A percentile compares a stretch with the other conserved stretches of the same genome.
Conservation (phyloP, 2,329 filamentous ascomycete genomes). For the Alternaria metachromatica region DNA sequence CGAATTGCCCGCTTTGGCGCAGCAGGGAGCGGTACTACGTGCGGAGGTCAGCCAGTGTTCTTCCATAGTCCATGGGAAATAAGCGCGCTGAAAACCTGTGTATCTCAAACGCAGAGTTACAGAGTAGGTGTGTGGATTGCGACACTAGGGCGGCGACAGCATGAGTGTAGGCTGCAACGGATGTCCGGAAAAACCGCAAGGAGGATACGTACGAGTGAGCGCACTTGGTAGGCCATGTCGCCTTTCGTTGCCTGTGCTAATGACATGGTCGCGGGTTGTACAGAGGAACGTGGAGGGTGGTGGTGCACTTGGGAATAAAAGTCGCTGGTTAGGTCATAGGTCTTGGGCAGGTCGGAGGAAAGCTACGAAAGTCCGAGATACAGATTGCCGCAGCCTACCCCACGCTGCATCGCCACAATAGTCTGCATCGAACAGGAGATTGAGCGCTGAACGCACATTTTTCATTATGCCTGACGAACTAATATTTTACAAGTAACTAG, state of each 20-base stretch:
- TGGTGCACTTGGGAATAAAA: slow-evolving; percentile 44
- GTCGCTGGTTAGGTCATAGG: slow-evolving; percentile 44
- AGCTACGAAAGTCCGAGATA: slow-evolving; percentile 39
- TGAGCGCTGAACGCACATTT: not conserved
- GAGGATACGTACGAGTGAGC: slow-evolving; percentile 46
- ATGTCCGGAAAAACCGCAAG: not conserved
- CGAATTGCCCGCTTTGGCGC: slow-evolving; percentile 84
- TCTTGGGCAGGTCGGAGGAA: slow-evolving; percentile 32
- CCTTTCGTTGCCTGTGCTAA: slow-evolving; percentile 44
- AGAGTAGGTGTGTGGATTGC: not conserved
- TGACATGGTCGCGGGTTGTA: slow-evolving; percentile 36
- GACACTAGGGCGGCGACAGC: not conserved
- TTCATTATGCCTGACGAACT: not conserved
- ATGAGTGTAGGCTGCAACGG: not conserved
- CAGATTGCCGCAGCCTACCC: not conserved
- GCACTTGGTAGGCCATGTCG: slow-evolving; percentile 49
- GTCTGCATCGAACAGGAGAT: not conserved
- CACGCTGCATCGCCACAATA: not conserved
- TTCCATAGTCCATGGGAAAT: not conserved
- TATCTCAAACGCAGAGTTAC: not conserved
- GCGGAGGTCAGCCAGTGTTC: slow-evolving; percentile 2
- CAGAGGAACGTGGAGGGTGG: slow-evolving; percentile 23
- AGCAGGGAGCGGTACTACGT: slow-evolving; percentile 87
- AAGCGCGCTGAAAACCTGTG: not conserved
- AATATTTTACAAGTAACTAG: not conserved